Base-by-base conservation (phyloP, 192 early-diverging fungal species). In the Kickxella alabastrina region DNA sequence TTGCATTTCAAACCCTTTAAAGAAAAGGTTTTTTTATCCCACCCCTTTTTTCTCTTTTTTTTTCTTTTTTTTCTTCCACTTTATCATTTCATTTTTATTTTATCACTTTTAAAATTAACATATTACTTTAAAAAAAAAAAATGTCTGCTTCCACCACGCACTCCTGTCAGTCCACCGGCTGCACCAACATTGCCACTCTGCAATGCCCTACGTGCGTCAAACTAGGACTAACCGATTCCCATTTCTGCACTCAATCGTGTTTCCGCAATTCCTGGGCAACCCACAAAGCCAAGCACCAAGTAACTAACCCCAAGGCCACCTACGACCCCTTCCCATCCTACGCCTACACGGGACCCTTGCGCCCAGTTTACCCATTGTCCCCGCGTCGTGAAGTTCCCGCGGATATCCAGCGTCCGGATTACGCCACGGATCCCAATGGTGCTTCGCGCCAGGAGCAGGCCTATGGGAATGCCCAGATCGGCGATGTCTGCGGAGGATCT, bases 181-280 rank as follows among this genome's bases (percentile, higher is more conserved):
- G 88, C 63, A 70, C 47, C 39, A 84, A 91, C 54, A 57, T 77
- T 6, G 88, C 90, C 0, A 62, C 73, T 19, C 66, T 89, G 38
- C 87, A 89, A 45, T 92, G 90, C 62, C 90, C 90, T n/a, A 89
- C 81, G 4, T 92, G 90, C 59, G 43, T 85, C 26, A 89, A 90
- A 54, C 73, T 81, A 19, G 67, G 57, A 28, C 73, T 92, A 13
- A 52, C 57, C 5, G 80, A 69, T n/a, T 85, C 87, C 8, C 85
- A 72, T 62, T 92, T 88, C 44, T 92, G 90, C 65, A 83, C 86
- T 22, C 88, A 89, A 62, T 71, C 69, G n/a, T 90, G 88, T 48
- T 92, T 92, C 72, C 83, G 80, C 52, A 37, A 54, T 9, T 83
- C 62, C 75, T 91, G 89, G 89, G 75, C 26, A 10, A 26, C 22